phyloP scores from a whole-genome alignment of 345 rosid genomes.

The Fremontodendron californicum region DNA sequence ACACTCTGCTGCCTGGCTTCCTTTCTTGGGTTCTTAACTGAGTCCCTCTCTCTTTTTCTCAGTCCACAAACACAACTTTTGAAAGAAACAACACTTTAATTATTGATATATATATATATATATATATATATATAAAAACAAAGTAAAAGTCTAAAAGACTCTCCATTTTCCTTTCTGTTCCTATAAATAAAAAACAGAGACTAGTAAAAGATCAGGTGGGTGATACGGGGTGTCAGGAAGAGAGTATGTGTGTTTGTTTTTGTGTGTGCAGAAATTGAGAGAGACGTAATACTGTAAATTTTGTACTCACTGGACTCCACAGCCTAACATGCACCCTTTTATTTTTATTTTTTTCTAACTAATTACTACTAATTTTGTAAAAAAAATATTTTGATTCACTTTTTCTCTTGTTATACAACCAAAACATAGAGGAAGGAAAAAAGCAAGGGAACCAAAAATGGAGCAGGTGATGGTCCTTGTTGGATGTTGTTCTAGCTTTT shows the following conservation, averaged over 20 bases:
- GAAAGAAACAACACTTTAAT: not conserved
- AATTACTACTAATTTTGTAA: not conserved
- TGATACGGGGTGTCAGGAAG: conserved; percentile 6
- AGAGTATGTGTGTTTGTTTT: not conserved
- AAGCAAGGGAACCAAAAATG: no score
- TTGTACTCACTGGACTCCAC: conserved; percentile 1
- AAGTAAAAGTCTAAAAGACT: not conserved
- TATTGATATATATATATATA: not conserved
- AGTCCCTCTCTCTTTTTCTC: conserved; percentile 20
- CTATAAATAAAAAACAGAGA: not conserved
- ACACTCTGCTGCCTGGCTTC: not conserved
- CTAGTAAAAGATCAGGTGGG: not conserved
- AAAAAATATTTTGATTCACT: no score
- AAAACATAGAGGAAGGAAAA: no score
- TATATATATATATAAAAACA: not conserved
- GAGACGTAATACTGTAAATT: not conserved
- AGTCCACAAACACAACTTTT: conserved; percentile 26
- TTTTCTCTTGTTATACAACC: no score
- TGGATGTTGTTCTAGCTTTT: no score
- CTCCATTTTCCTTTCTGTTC: not conserved
- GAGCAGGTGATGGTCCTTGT: no score
- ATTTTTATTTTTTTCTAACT: not conserved
- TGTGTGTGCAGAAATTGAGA: conserved; percentile 9
- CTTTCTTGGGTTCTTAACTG: conserved; percentile 33
- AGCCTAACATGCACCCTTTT: not conserved